These are phyloP conservation scores for Arthrinium puccinioides DNA, from an alignment of 2,329 filamentous ascomycete species.

Conservation along the genomic window DNA sequence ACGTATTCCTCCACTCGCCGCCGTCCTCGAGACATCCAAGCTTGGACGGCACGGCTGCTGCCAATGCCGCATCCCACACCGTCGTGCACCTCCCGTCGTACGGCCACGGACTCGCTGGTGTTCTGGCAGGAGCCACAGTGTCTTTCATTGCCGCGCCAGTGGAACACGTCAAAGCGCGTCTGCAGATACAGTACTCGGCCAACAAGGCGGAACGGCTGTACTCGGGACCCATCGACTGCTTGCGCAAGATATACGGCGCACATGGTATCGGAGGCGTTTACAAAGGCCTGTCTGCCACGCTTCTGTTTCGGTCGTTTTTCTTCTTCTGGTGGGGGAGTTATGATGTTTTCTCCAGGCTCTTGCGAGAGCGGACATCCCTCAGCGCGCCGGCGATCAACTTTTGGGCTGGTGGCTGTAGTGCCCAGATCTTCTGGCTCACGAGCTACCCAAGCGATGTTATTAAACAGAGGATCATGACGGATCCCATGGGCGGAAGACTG, in stretches of 20 bases:
- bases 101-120: constrained; percentile 82
- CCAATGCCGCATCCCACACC: constrained; percentile 26
- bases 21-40: constrained; percentile 23
- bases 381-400: constrained; percentile 84
- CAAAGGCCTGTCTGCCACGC: constrained; percentile 75
- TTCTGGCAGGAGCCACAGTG: constrained; percentile 82
- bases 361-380: constrained; percentile 61
- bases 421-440: constrained; percentile 91
- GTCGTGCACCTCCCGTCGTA: constrained; percentile 53
- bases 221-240: constrained; percentile 78
- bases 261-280: constrained; percentile 80
- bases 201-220: constrained; percentile 73
- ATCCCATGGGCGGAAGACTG: constrained; percentile 67
- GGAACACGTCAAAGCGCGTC: constrained; percentile 87
- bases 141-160: constrained; percentile 89
- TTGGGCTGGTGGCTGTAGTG: constrained; percentile 90
- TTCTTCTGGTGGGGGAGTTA: constrained; percentile 99
- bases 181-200: constrained; percentile 90
- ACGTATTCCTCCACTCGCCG: constrained; percentile 59
- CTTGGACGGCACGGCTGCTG: constrained; percentile 24
- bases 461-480: constrained; percentile 97
- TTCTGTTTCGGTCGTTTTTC: constrained; percentile 88
- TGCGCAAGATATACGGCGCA: constrained; percentile 56
- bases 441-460: constrained; percentile 90
- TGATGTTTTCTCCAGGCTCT: constrained; percentile 66